Conservation (phyloP, 169 alveolate species). For the Cryptosporidium andersoni region DNA sequence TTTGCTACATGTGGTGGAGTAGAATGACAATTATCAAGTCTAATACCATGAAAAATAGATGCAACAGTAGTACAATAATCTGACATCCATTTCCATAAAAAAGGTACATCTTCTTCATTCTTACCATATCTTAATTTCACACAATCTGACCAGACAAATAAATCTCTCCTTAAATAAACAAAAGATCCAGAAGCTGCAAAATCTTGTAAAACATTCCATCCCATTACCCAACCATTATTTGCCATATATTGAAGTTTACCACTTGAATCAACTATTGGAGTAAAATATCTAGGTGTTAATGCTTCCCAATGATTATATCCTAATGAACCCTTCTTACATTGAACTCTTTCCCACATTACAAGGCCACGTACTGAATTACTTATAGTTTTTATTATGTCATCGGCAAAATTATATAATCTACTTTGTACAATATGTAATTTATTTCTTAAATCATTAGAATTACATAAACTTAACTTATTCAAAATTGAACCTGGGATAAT, state of each 20-base stretch:
- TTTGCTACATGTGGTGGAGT: slow-evolving; percentile 91
- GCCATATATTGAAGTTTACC: slow-evolving; percentile 75
- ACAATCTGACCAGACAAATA: slow-evolving; percentile 92
- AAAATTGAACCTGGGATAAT: slow-evolving; percentile 13
- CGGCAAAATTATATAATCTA: slow-evolving; percentile 44
- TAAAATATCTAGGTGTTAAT: slow-evolving; percentile 80
- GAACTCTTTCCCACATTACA: slow-evolving; percentile 73
- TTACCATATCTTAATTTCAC: slow-evolving; percentile 90
- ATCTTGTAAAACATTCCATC: slow-evolving; percentile 84
- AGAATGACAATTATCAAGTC: slow-evolving; percentile 95
- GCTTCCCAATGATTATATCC: slow-evolving; percentile 76
- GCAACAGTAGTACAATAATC: slow-evolving; percentile 88
- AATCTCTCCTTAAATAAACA: slow-evolving; percentile 89
- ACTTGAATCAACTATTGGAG: slow-evolving; percentile 73
- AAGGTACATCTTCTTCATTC: slow-evolving; percentile 85
- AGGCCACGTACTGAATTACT: slow-evolving; percentile 72
- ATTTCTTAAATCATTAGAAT: background rate
- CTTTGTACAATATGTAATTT: slow-evolving; percentile 31
- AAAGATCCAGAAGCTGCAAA: slow-evolving; percentile 87
- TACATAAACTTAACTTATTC: slow-evolving; percentile 20
- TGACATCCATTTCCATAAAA: slow-evolving; percentile 90
- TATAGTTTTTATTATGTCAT: slow-evolving; percentile 31
- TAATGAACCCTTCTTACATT: slow-evolving; percentile 73
- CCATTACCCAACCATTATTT: slow-evolving; percentile 85
- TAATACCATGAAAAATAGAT: slow-evolving; percentile 87